Evolutionary conservation across 441 rosid genomes (phyloP).

Genomic region (Pelargonium exstipulatum): DNA sequence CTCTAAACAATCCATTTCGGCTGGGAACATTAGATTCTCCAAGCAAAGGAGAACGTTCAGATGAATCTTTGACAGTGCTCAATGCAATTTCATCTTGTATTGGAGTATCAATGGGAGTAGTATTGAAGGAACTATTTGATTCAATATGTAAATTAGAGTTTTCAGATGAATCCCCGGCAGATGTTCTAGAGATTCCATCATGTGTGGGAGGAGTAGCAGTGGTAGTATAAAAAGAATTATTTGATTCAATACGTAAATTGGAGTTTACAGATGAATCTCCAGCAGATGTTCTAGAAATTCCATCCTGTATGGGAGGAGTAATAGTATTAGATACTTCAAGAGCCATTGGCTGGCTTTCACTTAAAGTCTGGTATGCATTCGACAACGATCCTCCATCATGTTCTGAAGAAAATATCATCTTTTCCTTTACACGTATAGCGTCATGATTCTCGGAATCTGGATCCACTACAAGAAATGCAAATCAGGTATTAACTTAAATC

Average conservation of each 20-base stretch:
- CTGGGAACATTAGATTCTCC: slow-evolving; percentile 35
- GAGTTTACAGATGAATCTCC: slow-evolving; percentile 35
- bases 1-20: slow-evolving; percentile 62
- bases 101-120: background rate
- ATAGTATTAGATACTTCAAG: slow-evolving; percentile 45
- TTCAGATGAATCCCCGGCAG: slow-evolving; percentile 36
- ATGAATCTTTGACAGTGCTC: background rate
- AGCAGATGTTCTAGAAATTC: slow-evolving; percentile 32
- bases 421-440: slow-evolving; percentile 40
- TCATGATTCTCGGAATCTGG: slow-evolving; percentile 39
- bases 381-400: slow-evolving; percentile 30
- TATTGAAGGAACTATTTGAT: background rate
- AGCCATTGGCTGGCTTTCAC: slow-evolving; percentile 33
- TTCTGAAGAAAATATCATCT: slow-evolving; percentile 41
- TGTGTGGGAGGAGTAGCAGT: slow-evolving; percentile 21
- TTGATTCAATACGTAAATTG: slow-evolving; percentile 30
- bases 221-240: background rate
- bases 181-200: slow-evolving; percentile 33
- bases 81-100: background rate
- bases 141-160: slow-evolving; percentile 35
- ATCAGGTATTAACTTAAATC: background rate
- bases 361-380: slow-evolving; percentile 32
- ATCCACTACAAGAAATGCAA: slow-evolving; percentile 42
- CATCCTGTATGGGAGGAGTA: slow-evolving; percentile 28
- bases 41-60: slow-evolving; percentile 4